Conservation (phyloP, 441 rosid genomes). For the Adansonia grandidieri region DNA sequence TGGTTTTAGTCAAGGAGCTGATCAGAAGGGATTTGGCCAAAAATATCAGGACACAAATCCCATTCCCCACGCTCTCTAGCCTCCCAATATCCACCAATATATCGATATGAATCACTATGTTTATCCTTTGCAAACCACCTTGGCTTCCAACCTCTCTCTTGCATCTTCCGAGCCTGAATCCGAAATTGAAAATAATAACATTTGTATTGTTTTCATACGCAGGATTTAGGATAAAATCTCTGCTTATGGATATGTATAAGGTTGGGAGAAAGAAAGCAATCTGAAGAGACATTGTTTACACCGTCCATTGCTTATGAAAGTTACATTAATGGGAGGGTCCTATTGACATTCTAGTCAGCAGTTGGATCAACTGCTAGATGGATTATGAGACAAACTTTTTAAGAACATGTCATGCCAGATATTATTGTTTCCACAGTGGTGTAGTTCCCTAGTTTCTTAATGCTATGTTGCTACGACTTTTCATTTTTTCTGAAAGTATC, state of each 20-base stretch:
- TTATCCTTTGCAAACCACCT: constrained; percentile 76
- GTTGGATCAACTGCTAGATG: neutral
- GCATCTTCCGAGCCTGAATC: constrained; percentile 84
- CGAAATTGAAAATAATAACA: neutral
- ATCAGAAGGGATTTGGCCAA: constrained; percentile 70
- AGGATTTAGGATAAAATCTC: neutral
- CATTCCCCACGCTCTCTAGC: constrained; percentile 62
- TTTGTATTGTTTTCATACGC: neutral
- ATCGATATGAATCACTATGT: constrained; percentile 49
- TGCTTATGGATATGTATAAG: neutral
- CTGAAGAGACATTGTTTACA: too few relatives aligned
- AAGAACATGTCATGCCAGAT: too few relatives aligned
- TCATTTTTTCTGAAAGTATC: too few relatives aligned
- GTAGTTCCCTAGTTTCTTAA: neutral
- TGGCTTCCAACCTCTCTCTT: constrained; percentile 89
- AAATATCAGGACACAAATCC: constrained; percentile 79
- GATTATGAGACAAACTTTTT: neutral
- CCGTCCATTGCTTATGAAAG: neutral
- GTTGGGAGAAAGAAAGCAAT: neutral
- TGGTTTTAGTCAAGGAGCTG: constrained; percentile 33
- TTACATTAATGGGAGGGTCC: neutral
- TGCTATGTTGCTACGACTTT: too few relatives aligned
- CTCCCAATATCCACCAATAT: constrained; percentile 87
- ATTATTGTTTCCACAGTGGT: too few relatives aligned
- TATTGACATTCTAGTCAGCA: neutral